Conservation (phyloP, 1,139 yeast species). For the Meyerozyma elateridarum region DNA sequence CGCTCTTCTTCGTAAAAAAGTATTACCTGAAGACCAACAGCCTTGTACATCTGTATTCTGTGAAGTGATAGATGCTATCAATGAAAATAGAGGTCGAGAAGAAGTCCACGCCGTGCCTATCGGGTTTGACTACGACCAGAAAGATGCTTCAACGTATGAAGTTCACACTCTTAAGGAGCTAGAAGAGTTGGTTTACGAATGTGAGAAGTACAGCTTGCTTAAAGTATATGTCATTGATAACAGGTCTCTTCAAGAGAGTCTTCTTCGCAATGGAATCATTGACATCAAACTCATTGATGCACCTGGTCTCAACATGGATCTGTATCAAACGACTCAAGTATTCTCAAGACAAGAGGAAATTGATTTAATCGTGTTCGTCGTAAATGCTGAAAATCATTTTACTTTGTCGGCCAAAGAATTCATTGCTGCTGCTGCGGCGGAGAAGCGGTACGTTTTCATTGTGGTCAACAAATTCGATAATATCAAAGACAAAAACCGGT, state of each 20-base stretch:
- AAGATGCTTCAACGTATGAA: constrained; percentile 64
- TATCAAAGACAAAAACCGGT: constrained; percentile 73
- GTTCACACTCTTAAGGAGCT: constrained; percentile 51
- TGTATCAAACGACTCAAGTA: constrained; percentile 90
- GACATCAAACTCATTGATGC: constrained; percentile 94
- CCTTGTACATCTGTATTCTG: constrained; percentile 97
- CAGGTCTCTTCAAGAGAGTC: constrained; percentile 63
- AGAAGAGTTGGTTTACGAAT: constrained; percentile 67
- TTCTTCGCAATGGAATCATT: constrained; percentile 84
- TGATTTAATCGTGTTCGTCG: constrained; percentile 93
- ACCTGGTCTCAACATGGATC: constrained; percentile 93
- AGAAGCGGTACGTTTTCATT: constrained; percentile 86
- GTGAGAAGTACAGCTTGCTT: constrained; percentile 66
- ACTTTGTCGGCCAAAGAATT: constrained; percentile 94
- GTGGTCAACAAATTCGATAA: constrained; percentile 91
- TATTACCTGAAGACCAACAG: constrained; percentile 94
- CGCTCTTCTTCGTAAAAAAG: constrained; percentile 69
- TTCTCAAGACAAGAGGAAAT: constrained; percentile 97
- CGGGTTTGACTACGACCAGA: constrained; percentile 52
- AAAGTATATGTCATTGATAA: constrained; percentile 79
- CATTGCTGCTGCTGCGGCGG: constrained; percentile 85
- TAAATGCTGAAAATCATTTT: constrained; percentile 92
- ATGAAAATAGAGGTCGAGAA: constrained; percentile 69
- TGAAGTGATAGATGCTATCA: constrained; percentile 78
- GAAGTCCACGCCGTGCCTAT: constrained; percentile 92